Conservation (phyloP, 2,329 filamentous ascomycete genomes). For the Aspergillus aculeatus region DNA sequence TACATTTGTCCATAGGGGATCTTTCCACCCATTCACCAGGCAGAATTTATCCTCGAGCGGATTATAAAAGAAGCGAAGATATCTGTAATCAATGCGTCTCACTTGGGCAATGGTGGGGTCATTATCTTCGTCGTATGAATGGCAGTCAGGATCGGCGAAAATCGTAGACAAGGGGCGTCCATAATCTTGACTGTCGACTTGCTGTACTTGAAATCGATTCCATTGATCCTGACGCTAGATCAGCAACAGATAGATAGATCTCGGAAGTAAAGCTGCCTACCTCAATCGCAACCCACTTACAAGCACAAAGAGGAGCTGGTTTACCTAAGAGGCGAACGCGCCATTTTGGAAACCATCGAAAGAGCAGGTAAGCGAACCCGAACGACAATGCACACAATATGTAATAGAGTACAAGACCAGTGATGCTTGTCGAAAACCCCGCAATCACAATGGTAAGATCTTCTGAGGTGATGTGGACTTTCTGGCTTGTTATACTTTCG, state of each 20-base stretch:
- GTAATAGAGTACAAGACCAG: slow-evolving; percentile 69
- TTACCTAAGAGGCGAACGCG: slow-evolving; percentile 73
- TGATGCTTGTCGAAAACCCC: slow-evolving; percentile 75
- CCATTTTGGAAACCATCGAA: slow-evolving; percentile 89
- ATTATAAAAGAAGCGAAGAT: slow-evolving; percentile 90
- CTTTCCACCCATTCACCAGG: slow-evolving; percentile 87
- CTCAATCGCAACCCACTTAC: slow-evolving; percentile 90
- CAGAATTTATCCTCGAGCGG: slow-evolving; percentile 85
- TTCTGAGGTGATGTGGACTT: slow-evolving; percentile 88
- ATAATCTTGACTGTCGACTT: slow-evolving; percentile 61
- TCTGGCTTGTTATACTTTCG: slow-evolving; percentile 72
- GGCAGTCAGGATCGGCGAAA: slow-evolving; percentile 52
- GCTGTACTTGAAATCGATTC: slow-evolving; percentile 81
- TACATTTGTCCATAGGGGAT: slow-evolving; percentile 81
- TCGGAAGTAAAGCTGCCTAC: slow-evolving; percentile 43
- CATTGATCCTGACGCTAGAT: slow-evolving; percentile 72
- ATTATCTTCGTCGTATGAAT: slow-evolving; percentile 63
- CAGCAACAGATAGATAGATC: slow-evolving; percentile 21
- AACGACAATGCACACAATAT: slow-evolving; percentile 68
- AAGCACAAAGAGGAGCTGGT: slow-evolving; percentile 66
- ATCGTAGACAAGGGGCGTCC: slow-evolving; percentile 64
- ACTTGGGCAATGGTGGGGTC: slow-evolving; percentile 76
- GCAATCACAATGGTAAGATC: slow-evolving; percentile 92
- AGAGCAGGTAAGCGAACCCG: slow-evolving; percentile 77
- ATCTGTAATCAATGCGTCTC: slow-evolving; percentile 83